Evolutionary conservation across 2,329 filamentous ascomycete species (phyloP), one percentile per base, ranked within the genome.

Genomic region (Stagonosporopsis tanaceti): DNA sequence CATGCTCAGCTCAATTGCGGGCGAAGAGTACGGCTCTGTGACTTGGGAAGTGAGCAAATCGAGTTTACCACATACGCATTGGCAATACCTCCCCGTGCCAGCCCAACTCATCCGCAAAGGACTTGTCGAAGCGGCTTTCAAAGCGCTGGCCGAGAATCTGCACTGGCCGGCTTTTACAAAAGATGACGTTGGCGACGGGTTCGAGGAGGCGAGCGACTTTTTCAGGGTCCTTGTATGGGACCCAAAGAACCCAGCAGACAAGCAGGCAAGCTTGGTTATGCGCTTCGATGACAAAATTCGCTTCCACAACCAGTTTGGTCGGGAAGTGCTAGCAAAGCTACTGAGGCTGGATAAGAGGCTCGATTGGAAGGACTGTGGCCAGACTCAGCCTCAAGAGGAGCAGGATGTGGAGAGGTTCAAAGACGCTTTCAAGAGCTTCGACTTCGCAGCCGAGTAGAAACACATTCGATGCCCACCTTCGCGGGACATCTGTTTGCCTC

Each of bases 31-130:
- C 1, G 95, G 94, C 15, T 86, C 88, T 2, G 90, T 98, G 1
- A 95, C 92, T 0, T 99, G 92, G 87, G 95, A 98, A 78, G 93
- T 99, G 68, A 94, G 89, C 72, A 89, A 93, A 47, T 83, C 82
- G 4, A 85, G 85, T 48, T 92, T 95, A 52, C 88, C 98, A 53
- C 95, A 99, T 73, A 84, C 89, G 1, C 94, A 98, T 71, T 97
- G 93, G 95, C 96, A 99, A 77, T 90, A 96, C 65, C 80, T 98
- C 28, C 92, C 95, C 0, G 81, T 96, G 0, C 85, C 90, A 0
- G 80, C 84, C 0, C 83, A 89, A 9, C 79, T 92, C 41, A 84
- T 97, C 47, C 80, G 78, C 20, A 87, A 87, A 44, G 90, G 91
- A 0, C 81, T 96, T 1, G 91, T 96, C 0, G 92, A 97, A 74